Conservation (phyloP, 148 eudicot genomes). For the Diospyros lotus region DNA sequence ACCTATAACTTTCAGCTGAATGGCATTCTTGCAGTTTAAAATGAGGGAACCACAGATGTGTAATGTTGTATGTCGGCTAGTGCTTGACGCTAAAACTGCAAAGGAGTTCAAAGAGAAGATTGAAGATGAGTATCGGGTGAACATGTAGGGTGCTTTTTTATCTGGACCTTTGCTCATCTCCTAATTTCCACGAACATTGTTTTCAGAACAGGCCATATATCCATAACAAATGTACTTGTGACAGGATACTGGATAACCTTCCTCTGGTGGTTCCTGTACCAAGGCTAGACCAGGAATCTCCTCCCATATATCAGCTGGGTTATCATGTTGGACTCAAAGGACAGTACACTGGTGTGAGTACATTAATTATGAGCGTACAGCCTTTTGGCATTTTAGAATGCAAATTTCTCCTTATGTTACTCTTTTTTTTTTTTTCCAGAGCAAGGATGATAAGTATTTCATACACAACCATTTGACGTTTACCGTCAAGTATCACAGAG, state of each 20-base stretch:
- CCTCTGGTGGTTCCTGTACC: conserved; percentile 57
- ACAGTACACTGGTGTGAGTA: conserved; percentile 51
- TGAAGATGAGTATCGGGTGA: conserved; percentile 56
- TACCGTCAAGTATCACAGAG: conserved; percentile 29
- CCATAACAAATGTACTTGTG: neutral
- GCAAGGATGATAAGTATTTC: conserved; percentile 18
- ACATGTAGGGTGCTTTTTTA: conserved; percentile 29
- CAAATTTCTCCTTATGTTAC: neutral
- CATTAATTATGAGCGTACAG: neutral
- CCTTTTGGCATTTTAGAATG: neutral
- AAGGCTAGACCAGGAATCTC: conserved; percentile 43
- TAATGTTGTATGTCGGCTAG: conserved; percentile 40
- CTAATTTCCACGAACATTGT: neutral
- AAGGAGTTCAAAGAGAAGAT: conserved; percentile 59
- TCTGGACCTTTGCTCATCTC: neutral
- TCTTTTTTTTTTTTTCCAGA: conserved; percentile 12
- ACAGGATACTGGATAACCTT: conserved; percentile 65
- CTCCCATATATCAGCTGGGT: conserved; percentile 57
- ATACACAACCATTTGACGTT: conserved; percentile 30
- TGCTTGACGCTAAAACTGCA: conserved; percentile 48
- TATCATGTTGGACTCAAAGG: conserved; percentile 60
- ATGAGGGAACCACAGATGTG: conserved; percentile 62
- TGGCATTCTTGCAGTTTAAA: conserved; percentile 37
- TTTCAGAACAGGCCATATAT: neutral
- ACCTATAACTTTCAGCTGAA: neutral